Evolutionary conservation across 2,329 filamentous ascomycete genomes (phyloP), one percentile per base, ranked within the genome.

Genomic region (Shiraia sp.): DNA sequence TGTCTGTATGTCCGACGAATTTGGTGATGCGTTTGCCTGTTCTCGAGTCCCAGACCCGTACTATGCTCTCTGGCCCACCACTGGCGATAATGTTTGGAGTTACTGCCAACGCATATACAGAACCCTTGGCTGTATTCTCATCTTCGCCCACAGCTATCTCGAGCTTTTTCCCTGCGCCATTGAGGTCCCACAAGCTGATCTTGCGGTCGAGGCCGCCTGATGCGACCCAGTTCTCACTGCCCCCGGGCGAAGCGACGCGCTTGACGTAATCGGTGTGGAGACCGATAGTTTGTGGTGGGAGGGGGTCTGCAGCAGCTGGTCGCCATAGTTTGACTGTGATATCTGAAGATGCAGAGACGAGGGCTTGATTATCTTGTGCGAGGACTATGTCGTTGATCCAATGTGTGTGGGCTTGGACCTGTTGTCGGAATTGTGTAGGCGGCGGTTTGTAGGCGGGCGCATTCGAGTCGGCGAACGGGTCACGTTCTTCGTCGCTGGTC

Each of bases 201-300:
- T 90, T 92, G 57, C 92, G 85, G 70, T 99, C 93, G 24, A 99
- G 79, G 1, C 92, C 93, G 31, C 91, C 93, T 2, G 92, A 96
- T 4, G 91, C 93, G 13, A 97, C 87, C 92, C 92, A 99, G 57
- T 86, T 84, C 40, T 83, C 80, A 28, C 82, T 77, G 29, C 77
- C 72, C 54, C 81, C 78, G 30, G 92, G 89, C 6, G 88, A 87
- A 13, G 91, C 89, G 26, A 99, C 80, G 55, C 90, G 91, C 72
- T 97, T 99, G 65, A 96, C 91, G 65, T 97, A 99, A 75, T 99
- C 93, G 60, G 85, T 86, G 70, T 99, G 93, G 60, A 92, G 84
- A 51, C 93, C 93, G 62, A 99, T 92, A 29, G 88, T 90, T 51
- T 82, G 79, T 4, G 88, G 85, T 8, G 86, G 82, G 35, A 85